phyloP scores from a whole-genome alignment of 345 rosid genomes.

The Pugionium dolabratum region DNA sequence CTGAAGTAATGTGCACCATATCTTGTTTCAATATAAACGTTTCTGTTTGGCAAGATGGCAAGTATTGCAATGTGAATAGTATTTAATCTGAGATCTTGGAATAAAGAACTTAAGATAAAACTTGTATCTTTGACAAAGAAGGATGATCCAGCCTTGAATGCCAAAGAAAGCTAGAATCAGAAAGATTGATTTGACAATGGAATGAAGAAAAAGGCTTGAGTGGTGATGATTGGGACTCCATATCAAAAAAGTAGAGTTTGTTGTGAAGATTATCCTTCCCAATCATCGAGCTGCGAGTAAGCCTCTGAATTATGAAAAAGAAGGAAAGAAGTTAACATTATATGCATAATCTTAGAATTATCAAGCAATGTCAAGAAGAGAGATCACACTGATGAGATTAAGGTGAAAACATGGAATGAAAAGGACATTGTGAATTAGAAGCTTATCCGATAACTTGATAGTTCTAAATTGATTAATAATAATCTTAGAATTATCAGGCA shows the following conservation, averaged over 20 bases:
- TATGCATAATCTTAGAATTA: too few species aligned
- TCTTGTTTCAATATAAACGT: too few species aligned
- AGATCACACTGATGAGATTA: not conserved
- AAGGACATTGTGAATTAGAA: not conserved
- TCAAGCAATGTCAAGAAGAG: too few species aligned
- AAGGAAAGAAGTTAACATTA: not conserved
- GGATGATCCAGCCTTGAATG: not conserved
- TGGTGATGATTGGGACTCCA: not conserved
- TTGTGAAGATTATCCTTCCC: not conserved
- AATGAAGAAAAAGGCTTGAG: not conserved
- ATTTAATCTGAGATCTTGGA: not conserved
- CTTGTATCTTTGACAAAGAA: not conserved
- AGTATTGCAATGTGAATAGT: not conserved
- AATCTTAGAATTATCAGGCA: not conserved
- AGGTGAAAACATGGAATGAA: not conserved
- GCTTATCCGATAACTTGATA: not conserved
- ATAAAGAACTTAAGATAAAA: not conserved
- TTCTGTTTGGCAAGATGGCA: constrained; percentile 3
- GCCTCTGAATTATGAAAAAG: not conserved
- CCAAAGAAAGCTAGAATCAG: not conserved
- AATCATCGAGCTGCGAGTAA: not conserved
- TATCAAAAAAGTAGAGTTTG: too few species aligned
- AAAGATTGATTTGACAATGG: not conserved
- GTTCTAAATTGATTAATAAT: not conserved
- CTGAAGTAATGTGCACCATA: too few species aligned